Evolutionary conservation across 2,329 filamentous ascomycete genomes (phyloP).

Genomic region (Aspergillus brunneoviolaceus): DNA sequence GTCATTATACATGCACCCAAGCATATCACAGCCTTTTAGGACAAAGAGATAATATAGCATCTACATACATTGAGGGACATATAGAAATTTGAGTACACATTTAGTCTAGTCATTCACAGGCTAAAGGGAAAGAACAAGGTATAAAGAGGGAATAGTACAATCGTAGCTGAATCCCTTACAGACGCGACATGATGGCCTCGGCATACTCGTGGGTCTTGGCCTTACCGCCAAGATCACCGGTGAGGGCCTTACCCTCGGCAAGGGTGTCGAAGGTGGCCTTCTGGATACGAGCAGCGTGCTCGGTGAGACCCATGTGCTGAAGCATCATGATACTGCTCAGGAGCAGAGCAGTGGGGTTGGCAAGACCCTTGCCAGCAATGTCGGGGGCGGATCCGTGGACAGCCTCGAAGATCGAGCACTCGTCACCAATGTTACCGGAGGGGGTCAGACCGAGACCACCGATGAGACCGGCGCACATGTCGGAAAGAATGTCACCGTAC

Average conservation of each 20-base stretch:
- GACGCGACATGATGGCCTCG: slow-evolving; percentile 76
- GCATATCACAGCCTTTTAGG: not conserved
- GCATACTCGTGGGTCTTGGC: slow-evolving; percentile 95
- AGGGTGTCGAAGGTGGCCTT: slow-evolving; percentile 93
- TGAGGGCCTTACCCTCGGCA: slow-evolving; percentile 92
- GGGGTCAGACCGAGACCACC: slow-evolving; percentile 95
- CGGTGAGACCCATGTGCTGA: slow-evolving; percentile 90
- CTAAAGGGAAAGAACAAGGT: slow-evolving; percentile 30
- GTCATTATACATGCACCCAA: not conserved
- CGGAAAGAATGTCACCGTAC: slow-evolving; percentile 98
- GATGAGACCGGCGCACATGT: slow-evolving; percentile 98
- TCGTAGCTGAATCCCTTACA: slow-evolving; percentile 41
- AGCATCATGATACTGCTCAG: slow-evolving; percentile 99
- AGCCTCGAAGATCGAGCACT: slow-evolving; percentile 99
- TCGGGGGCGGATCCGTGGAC: slow-evolving; percentile 97
- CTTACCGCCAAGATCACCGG: slow-evolving; percentile 93
- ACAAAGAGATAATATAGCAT: slow-evolving; percentile 16
- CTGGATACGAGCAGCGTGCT: slow-evolving; percentile 85
- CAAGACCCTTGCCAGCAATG: slow-evolving; percentile 92
- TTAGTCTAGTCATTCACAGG: slow-evolving; percentile 40
- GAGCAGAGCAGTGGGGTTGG: slow-evolving; percentile 94
- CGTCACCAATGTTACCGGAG: slow-evolving; percentile 97
- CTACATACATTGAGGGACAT: slow-evolving; percentile 34
- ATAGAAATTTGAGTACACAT: slow-evolving; percentile 37
- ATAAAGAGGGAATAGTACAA: slow-evolving; percentile 38